These are phyloP conservation scores for Blastomyces gilchristii DNA, from an alignment of 2,329 filamentous ascomycete species.

Conservation along the genomic window DNA sequence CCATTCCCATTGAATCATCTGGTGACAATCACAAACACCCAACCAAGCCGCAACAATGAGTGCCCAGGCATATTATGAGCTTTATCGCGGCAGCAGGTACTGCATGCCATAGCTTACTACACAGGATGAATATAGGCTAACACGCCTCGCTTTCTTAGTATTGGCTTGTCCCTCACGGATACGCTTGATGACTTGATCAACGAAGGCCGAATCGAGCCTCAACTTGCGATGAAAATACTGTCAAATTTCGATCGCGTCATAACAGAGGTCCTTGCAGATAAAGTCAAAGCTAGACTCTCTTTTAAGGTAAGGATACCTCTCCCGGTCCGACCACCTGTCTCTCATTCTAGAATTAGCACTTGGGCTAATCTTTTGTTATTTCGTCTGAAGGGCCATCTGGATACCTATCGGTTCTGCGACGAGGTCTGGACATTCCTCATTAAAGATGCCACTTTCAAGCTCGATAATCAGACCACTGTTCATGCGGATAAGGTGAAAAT, in stretches of 20 bases:
- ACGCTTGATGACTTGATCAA: constrained; percentile 95
- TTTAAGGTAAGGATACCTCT: constrained; percentile 67
- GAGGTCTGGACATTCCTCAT: constrained; percentile 99
- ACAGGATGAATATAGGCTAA: constrained; percentile 15
- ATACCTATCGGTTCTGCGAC: constrained; percentile 98
- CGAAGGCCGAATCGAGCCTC: constrained; percentile 88
- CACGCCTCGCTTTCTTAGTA: constrained; percentile 45
- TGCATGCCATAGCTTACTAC: constrained; percentile 11
- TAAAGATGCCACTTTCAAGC: constrained; percentile 97
- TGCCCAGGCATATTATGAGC: constrained; percentile 65
- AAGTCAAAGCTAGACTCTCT: constrained; percentile 78
- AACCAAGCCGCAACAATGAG: constrained; percentile 32
- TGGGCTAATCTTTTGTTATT: constrained; percentile 14
- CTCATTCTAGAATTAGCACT: not conserved
- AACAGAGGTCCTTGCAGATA: constrained; percentile 80
- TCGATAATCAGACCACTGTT: constrained; percentile 69
- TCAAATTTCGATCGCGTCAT: constrained; percentile 91
- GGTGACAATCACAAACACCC: constrained; percentile 6
- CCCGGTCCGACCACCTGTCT: too few species aligned
- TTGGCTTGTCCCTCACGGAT: constrained; percentile 87
- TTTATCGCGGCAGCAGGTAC: constrained; percentile 98
- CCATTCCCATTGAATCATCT: not conserved
- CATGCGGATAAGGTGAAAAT: constrained; percentile 94
- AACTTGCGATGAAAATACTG: constrained; percentile 97
- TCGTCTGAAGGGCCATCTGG: constrained; percentile 66